Percentiles rank a stretch among this genome's conserved stretches.
Evolutionary conservation across 2,329 filamentous ascomycete genomes (phyloP).

Genomic region (Cladorrhinum sp.): DNA sequence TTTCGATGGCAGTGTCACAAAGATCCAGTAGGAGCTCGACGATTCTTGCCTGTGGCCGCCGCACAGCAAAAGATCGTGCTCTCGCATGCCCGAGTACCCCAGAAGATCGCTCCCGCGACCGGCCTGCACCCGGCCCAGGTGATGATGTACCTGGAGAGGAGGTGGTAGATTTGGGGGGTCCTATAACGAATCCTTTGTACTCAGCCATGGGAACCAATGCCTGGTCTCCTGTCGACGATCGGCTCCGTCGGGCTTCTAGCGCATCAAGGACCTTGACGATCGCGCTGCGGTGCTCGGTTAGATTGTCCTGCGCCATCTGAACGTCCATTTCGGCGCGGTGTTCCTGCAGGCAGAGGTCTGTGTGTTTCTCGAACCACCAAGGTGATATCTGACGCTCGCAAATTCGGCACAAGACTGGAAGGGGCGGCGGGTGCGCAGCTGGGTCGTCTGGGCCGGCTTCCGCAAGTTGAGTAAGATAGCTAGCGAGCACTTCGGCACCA

Average conservation of each 20-base stretch:
- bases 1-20: conserved; percentile 92
- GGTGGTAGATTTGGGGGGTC: conserved; percentile 66
- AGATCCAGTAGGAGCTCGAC: conserved; percentile 93
- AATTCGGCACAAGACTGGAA: conserved; percentile 88
- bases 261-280: conserved; percentile 95
- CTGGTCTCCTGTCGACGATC: conserved; percentile 56
- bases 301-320: conserved; percentile 87
- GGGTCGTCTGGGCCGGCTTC: conserved; percentile 77
- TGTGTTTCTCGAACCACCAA: conserved; percentile 99
- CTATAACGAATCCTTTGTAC: conserved; percentile 85
- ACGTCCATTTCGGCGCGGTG: conserved; percentile 97
- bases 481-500: conserved; percentile 89
- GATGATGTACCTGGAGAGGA: conserved; percentile 63
- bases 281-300: conserved; percentile 87
- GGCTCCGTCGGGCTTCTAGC: conserved; percentile 73
- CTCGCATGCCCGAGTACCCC: conserved; percentile 71
- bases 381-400: conserved; percentile 96
- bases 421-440: conserved; percentile 72
- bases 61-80: conserved; percentile 84
- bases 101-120: conserved; percentile 66
- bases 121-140: conserved; percentile 48
- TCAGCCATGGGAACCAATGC: conserved; percentile 60
- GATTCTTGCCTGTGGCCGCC: conserved; percentile 85
- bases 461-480: conserved; percentile 85
- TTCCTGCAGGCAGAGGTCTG: conserved; percentile 91